These are phyloP conservation scores for Asterionellopsis glacialis DNA, from an alignment of 108 stramenopile species.

Conservation along the genomic window DNA sequence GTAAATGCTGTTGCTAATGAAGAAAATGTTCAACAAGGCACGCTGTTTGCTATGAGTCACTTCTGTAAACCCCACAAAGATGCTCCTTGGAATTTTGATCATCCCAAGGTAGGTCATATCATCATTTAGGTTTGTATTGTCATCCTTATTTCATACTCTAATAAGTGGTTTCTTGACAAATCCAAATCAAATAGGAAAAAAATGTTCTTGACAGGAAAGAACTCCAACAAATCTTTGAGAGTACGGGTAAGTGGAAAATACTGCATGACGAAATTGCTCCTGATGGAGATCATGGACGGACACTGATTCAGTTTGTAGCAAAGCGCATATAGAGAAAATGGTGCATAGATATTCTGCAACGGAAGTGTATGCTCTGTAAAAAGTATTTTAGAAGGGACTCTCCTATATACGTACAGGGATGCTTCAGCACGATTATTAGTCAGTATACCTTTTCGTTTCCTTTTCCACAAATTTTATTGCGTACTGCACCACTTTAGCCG, in stretches of 20 bases:
- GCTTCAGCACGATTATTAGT: too few relatives aligned
- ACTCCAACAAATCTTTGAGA: conserved; percentile 45
- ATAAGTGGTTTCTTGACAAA: too few relatives aligned
- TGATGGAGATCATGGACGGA: conserved; percentile 79
- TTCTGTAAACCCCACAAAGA: conserved; percentile 63
- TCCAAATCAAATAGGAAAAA: conserved; percentile 23
- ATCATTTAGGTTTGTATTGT: neutral
- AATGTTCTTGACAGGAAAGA: conserved; percentile 65
- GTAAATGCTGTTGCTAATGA: conserved; percentile 27
- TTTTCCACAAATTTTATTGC: too few relatives aligned
- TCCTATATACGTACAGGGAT: too few relatives aligned
- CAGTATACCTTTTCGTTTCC: too few relatives aligned
- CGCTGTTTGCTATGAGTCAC: conserved; percentile 64
- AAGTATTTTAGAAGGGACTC: too few relatives aligned
- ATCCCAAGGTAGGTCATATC: conserved; percentile 40
- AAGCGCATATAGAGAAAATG: neutral
- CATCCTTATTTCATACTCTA: neutral
- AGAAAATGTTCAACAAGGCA: conserved; percentile 22
- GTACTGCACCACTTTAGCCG: too few relatives aligned
- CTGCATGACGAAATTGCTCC: conserved; percentile 51
- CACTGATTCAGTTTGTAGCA: conserved; percentile 78
- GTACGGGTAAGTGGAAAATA: conserved; percentile 43
- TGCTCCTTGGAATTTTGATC: conserved; percentile 69
- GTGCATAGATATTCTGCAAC: too few relatives aligned
- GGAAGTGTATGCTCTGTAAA: too few relatives aligned